Evolutionary conservation across 805 yeast genomes (phyloP).

Genomic region (Priceomyces carsonii): DNA sequence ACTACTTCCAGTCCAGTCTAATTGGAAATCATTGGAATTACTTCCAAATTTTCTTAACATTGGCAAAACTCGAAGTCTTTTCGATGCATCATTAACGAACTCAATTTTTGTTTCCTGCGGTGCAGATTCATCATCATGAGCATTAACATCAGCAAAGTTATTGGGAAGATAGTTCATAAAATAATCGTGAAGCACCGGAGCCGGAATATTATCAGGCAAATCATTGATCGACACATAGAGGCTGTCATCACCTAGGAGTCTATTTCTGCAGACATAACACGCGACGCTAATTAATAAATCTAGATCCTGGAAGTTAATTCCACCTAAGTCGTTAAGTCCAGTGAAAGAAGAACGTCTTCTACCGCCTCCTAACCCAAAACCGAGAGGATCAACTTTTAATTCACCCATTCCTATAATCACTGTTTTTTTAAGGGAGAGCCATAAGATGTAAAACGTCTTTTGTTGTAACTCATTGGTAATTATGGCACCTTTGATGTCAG

Average conservation of each 20-base stretch:
- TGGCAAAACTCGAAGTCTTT: conserved; percentile 25
- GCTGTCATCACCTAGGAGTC: conserved; percentile 10
- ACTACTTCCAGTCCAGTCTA: conserved; percentile 40
- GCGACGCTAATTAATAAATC: conserved; percentile 34
- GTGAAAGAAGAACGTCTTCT: conserved; percentile 39
- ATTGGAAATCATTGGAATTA: conserved; percentile 23
- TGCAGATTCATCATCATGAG: conserved; percentile 11
- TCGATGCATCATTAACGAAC: conserved; percentile 20
- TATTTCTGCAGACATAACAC: conserved; percentile 23
- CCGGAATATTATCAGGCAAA: conserved; percentile 34
- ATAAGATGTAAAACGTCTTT: conserved; percentile 33
- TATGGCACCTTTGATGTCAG: conserved; percentile 36
- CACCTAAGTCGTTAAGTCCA: conserved; percentile 41
- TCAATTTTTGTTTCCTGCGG: conserved; percentile 17
- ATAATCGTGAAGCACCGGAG: conserved; percentile 37
- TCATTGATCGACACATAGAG: conserved; percentile 31
- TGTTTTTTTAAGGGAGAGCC: conserved; percentile 22
- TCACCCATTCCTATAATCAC: conserved; percentile 39
- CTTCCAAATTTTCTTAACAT: conserved; percentile 36
- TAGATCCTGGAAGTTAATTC: conserved; percentile 40
- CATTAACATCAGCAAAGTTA: conserved; percentile 10
- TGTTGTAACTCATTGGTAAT: conserved; percentile 39
- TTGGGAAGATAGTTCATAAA: conserved; percentile 31
- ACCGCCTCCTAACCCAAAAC: conserved; percentile 14
- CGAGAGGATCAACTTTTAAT: conserved; percentile 23